These are phyloP conservation scores for Paracamarosporium sp. DNA, from an alignment of 2,329 filamentous ascomycete species.

Conservation along the genomic window DNA sequence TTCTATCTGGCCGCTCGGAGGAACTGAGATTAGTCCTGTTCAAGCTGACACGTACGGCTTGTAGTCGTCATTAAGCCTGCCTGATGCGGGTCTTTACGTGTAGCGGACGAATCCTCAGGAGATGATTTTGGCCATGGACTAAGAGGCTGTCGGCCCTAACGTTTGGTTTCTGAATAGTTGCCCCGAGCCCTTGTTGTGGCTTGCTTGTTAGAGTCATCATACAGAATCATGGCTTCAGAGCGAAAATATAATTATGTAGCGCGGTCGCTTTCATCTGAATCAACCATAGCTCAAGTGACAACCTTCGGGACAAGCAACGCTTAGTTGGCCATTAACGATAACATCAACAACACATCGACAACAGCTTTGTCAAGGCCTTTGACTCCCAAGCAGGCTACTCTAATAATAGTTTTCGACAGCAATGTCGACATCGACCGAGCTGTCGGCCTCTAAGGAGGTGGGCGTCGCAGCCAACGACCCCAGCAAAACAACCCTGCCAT, in stretches of 20 bases:
- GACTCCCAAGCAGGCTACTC: not conserved
- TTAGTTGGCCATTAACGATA: not conserved
- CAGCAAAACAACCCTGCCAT: slow-evolving; percentile 10
- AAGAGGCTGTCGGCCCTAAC: not conserved
- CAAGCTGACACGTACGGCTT: not conserved
- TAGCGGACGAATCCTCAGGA: not conserved
- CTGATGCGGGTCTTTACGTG: not conserved
- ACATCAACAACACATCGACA: not conserved
- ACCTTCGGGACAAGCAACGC: not conserved
- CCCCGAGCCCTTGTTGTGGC: not conserved
- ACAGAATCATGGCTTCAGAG: not conserved
- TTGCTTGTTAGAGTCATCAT: not conserved
- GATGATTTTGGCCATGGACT: not conserved
- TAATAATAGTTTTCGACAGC: not conserved
- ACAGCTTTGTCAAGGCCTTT: not conserved
- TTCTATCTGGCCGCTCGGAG: not conserved
- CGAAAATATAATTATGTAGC: not conserved
- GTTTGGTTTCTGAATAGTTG: not conserved
- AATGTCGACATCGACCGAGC: slow-evolving; percentile 16
- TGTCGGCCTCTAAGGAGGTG: slow-evolving; percentile 6
- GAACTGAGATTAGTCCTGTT: not conserved
- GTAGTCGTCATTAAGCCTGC: not conserved
- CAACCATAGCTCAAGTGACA: not conserved
- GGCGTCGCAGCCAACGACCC: slow-evolving; percentile 7
- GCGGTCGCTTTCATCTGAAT: not conserved